A percentile compares a stretch with the other conserved stretches of the same genome.
Conservation (phyloP, 2,329 filamentous ascomycete genomes). For the Chaetomiaceae sp. region DNA sequence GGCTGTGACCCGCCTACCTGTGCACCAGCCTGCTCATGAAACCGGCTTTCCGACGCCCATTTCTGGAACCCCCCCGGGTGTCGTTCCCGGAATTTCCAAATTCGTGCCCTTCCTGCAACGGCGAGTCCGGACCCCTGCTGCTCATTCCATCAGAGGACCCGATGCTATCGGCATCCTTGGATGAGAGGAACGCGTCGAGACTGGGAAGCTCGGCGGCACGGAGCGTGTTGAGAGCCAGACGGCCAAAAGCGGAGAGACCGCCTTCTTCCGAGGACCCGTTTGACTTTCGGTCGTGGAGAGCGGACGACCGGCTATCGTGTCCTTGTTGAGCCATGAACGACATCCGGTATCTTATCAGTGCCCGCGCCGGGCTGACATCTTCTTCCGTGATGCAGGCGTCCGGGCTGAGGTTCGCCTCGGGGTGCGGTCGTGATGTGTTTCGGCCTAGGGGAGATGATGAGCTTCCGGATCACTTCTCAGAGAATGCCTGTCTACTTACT, state of each 20-base stretch:
- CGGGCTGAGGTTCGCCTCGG: conserved; percentile 54
- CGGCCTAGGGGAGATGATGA: conserved; percentile 31
- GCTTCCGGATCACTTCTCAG: background rate
- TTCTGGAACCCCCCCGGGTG: background rate
- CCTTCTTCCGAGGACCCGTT: conserved; percentile 2
- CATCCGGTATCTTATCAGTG: conserved; percentile 40
- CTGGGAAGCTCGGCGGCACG: conserved; percentile 13
- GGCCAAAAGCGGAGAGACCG: conserved; percentile 11
- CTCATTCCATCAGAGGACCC: conserved; percentile 14
- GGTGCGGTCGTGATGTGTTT: conserved; percentile 59
- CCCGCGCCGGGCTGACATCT: conserved; percentile 43
- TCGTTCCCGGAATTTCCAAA: background rate
- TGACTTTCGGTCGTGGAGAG: background rate
- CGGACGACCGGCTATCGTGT: conserved; percentile 8
- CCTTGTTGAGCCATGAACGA: conserved; percentile 36
- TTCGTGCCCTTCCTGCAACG: background rate
- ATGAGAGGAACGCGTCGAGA: conserved; percentile 6
- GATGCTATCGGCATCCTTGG: conserved; percentile 9
- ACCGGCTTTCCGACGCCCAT: conserved; percentile 9
- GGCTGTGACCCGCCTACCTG: conserved; percentile 6
- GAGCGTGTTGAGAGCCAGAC: conserved; percentile 19
- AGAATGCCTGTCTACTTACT: conserved; percentile 32
- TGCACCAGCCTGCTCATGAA: conserved; percentile 15
- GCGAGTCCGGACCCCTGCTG: conserved; percentile 13
- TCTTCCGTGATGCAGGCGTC: conserved; percentile 53